Evolutionary conservation across 257 asterid species (phyloP), one percentile per base, ranked within the genome.

Genomic region (Penstemon eatonii): DNA sequence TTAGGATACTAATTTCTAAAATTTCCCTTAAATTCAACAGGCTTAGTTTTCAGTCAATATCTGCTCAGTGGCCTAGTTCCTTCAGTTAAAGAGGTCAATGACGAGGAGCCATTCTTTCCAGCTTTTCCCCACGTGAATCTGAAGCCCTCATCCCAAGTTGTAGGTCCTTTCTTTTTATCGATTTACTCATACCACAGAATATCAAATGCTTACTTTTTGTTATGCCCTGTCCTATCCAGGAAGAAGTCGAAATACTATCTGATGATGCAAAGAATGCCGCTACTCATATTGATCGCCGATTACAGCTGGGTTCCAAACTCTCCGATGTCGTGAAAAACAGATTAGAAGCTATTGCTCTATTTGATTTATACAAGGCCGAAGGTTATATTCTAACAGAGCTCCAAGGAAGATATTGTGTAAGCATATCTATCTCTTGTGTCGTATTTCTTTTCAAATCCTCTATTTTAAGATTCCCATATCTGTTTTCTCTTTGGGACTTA

Each of bases 1-100:
- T 39, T 73, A 45, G 45, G 63, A 60, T 15, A 40, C 33, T 61
- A 62, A 40, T 49, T 6, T 60, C 52, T 73, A 58, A 69, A 7
- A 7, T 66, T 66, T 46, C 69, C 72, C 56, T 56, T 12, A 43
- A 62, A 42, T 56, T 69, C 60, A 45, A 73, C 87, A 93, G 97
- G 99, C 83, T 78, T 93, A 72, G 87, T 93, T 76, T 93, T 90
- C 81, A 87, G 96, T 63, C 96, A 93, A 79, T 93, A 90, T 82
- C 89, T 90, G 71, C 94, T 93, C 75, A 90, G 95, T 66, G 99
- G 99, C 74, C 80, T 90, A 11, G 91, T 93, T 71, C 99, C 99
- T 70, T 87, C 96, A 56, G 89, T 93, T 36, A 93, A 86, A 84
- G 97, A 90, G 83, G 97, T 90, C 74, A 93, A 93, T 78, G 82